phyloP scores from a whole-genome alignment of 148 eudicot genomes.

The Salicornia ramosissima region DNA sequence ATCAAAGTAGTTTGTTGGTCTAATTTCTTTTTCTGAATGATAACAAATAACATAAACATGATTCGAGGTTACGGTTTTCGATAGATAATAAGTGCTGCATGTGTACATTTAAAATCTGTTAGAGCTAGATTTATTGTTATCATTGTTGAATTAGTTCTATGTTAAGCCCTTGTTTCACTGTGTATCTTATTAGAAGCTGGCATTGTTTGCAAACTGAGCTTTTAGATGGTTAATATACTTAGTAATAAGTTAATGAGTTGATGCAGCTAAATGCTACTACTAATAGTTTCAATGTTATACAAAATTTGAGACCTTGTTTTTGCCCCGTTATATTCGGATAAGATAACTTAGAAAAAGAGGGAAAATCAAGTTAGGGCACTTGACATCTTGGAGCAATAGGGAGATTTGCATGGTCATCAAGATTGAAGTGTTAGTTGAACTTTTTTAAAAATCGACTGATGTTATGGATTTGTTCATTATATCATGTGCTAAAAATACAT shows the following conservation, averaged over 20 bases:
- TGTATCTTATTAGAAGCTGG: not conserved
- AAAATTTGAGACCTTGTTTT: not conserved
- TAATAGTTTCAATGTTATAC: not conserved
- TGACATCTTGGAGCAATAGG: not conserved
- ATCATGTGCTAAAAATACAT: not conserved
- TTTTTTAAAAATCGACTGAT: too few relatives aligned
- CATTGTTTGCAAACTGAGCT: not conserved
- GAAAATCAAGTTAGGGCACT: not conserved
- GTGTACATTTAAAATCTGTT: too few relatives aligned
- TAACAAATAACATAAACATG: not conserved
- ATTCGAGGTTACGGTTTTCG: not conserved
- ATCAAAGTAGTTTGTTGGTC: not conserved
- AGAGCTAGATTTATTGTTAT: not conserved
- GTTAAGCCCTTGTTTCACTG: not conserved
- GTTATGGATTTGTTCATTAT: not conserved
- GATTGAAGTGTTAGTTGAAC: too few relatives aligned
- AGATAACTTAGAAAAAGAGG: not conserved
- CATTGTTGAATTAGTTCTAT: not conserved
- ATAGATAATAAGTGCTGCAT: not conserved
- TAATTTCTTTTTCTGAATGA: conserved; percentile 10
- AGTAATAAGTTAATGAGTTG: too few relatives aligned
- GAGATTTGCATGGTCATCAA: too few relatives aligned
- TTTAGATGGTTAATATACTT: not conserved
- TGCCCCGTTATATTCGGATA: not conserved
- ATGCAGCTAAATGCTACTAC: not conserved